Conservation (phyloP, 305 asterid species). For the Fraxinus platypoda region DNA sequence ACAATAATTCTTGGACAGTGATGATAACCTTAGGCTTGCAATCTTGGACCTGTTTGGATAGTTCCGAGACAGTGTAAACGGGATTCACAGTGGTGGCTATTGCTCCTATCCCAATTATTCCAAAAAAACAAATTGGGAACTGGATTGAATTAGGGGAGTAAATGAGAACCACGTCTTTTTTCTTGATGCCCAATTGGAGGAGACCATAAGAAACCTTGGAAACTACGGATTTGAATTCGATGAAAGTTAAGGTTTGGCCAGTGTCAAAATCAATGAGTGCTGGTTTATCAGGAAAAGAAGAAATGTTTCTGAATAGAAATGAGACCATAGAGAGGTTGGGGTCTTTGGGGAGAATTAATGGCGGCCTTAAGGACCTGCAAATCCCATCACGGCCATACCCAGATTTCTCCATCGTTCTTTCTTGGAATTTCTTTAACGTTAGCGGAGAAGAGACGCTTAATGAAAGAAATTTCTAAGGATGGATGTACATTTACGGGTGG, state of each 20-base stretch:
- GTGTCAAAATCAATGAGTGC: slow-evolving; percentile 65
- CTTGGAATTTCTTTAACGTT: background rate
- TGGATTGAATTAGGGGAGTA: slow-evolving; percentile 73
- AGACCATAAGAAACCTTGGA: slow-evolving; percentile 55
- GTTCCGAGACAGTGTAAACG: slow-evolving; percentile 56
- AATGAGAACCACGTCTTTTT: slow-evolving; percentile 71
- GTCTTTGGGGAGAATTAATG: slow-evolving; percentile 46
- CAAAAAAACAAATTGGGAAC: slow-evolving; percentile 67
- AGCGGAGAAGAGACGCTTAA: background rate
- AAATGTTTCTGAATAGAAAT: slow-evolving; percentile 66
- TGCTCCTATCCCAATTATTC: slow-evolving; percentile 61
- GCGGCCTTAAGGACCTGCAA: slow-evolving; percentile 71
- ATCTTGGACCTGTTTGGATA: slow-evolving; percentile 71
- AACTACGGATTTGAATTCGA: slow-evolving; percentile 54
- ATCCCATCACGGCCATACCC: slow-evolving; percentile 92
- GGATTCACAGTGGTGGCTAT: slow-evolving; percentile 84
- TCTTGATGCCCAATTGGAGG: slow-evolving; percentile 56
- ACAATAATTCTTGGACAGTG: slow-evolving; percentile 55
- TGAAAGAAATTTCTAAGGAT: background rate
- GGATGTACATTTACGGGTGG: background rate
- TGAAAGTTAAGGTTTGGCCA: slow-evolving; percentile 47
- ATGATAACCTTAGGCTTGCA: slow-evolving; percentile 64
- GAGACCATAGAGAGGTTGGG: slow-evolving; percentile 60
- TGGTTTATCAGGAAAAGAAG: slow-evolving; percentile 60
- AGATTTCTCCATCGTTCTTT: slow-evolving; percentile 70